Evolutionary conservation across 2,329 filamentous ascomycete genomes (phyloP), one percentile per base, ranked within the genome.

Genomic region (Pyrenochaeta sp.): DNA sequence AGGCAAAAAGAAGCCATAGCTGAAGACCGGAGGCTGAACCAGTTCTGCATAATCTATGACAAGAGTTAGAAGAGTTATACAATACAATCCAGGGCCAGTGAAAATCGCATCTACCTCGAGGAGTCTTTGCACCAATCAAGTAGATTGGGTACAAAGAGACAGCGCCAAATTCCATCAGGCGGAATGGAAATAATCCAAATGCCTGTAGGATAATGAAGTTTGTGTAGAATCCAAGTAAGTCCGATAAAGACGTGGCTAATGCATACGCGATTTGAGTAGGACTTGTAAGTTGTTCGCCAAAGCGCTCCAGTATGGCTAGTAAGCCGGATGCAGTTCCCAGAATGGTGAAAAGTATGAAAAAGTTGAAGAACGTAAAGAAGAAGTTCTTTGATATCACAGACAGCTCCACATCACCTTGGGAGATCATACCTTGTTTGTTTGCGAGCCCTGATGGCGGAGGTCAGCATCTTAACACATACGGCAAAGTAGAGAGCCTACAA

Each of bases 331-430:
- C 91, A 4, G 92, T 92, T 48, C 90, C 90, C 40, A 96, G 90
- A 21, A 95, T 84, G 1, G 94, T 96, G 74, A 98, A 97, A 39
- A 98, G 86, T 45, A 98, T 85, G 77, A 99, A 99, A 51, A 98
- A 91, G 77, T 99, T 99, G 85, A 99, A 98, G 77, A 99, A 99
- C 9, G 90, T 93, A 74, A 99, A 99, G 82, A 98, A 97, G 79
- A 98, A 99, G 76, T 98, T 99, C 79, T 99, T 99, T 48, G 92
- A 97, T 61, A 99, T 94, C 39, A 96, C 83, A 0, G 95, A 98
- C 6, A 99, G 83, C 75, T 98, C 95, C 18, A 99, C 88, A 58
- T 99, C 95, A 39, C 92, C 92, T 65, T 92, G 91, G 0, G 95
- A 98, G 45, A 97, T 91, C 88, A 96, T 96, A 43, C 95, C 95